Evolutionary conservation across 2,329 filamentous ascomycete genomes (phyloP).

Genomic region (Trichoderma gracile): DNA sequence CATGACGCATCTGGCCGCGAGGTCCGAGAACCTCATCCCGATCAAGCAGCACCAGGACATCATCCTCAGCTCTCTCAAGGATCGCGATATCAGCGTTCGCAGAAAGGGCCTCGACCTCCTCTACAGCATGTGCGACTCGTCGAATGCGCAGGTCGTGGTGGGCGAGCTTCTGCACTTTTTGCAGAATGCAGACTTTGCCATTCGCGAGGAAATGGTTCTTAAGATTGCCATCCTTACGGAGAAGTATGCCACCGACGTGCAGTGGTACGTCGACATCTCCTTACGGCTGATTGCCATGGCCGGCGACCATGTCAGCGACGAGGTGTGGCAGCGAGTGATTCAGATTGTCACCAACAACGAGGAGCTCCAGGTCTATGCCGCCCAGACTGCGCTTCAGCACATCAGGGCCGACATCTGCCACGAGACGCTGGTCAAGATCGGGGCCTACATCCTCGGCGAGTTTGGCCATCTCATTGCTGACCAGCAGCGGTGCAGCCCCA

Average conservation of each 20-base stretch:
- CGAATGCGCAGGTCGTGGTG: constrained; percentile 92
- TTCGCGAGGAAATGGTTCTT: constrained; percentile 97
- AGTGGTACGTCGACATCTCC: constrained; percentile 99
- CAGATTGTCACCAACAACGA: constrained; percentile 99
- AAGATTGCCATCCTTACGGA: constrained; percentile 98
- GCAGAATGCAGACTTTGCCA: constrained; percentile 95
- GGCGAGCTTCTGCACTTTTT: constrained; percentile 91
- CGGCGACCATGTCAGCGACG: constrained; percentile 96
- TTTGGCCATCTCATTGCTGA: constrained; percentile 97
- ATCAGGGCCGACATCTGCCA: constrained; percentile 92
- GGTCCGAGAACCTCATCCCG: constrained; percentile 89
- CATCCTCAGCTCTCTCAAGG: constrained; percentile 89
- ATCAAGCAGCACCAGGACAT: constrained; percentile 98
- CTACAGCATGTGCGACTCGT: constrained; percentile 98
- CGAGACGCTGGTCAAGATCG: constrained; percentile 96
- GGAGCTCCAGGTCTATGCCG: constrained; percentile 93
- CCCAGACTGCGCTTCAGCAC: constrained; percentile 89
- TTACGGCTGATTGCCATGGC: constrained; percentile 92
- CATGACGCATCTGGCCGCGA: constrained; percentile 95
- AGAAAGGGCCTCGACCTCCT: constrained; percentile 92
- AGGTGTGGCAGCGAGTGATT: constrained; percentile 98
- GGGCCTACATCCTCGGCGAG: constrained; percentile 91
- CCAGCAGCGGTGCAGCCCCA: constrained; percentile 86
- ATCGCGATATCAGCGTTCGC: constrained; percentile 94
- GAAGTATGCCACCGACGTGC: constrained; percentile 96